Base-by-base conservation (phyloP, 1,139 yeast genomes). In the Arxiozyma slooffiae region DNA sequence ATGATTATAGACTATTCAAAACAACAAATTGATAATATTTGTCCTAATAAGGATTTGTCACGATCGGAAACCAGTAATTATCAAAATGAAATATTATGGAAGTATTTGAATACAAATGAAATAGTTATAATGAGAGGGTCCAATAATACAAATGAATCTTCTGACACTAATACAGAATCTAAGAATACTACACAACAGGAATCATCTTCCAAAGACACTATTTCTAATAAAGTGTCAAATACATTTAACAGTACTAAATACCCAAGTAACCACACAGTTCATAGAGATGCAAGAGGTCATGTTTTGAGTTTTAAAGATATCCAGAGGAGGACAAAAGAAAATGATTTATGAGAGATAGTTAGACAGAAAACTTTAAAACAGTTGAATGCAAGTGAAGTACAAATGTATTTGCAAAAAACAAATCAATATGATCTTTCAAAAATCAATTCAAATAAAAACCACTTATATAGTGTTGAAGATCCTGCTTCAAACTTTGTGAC, bases 251-350 rank as follows among this genome's bases (percentile, higher is more conserved):
- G 53, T 34, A 53, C 49, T 21, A 17, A 30, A n/a, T 3, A 30
- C 14, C 14, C 36, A 30, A 30, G 14, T 11, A 6, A 16, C 30
- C 71, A 72, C 47, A 80, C 86, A 0, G 73, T 82, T 0, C 78
- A 78, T 60, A 72, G 92, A 70, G 88, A 84, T 60, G 69, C 73
- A 4, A 61, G 72, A 2, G 90, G 90, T 8, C 70, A 76, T 39
- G 69, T 70, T 41, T 68, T 81, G 1, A 75, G 78, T 53, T 63
- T 77, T 30, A 22, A 39, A 26, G 26, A 38, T n/a, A 18, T 26
- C 11, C 62, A 71, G 16, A 66, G 66, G 34, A 59, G 68, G 47
- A 50, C 53, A 34, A 57, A 59, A 34, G 60, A 64, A 36, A 64
- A 63, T 34, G 64, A 67, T 43, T 62, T 64, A 24, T 67, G 67